Evolutionary conservation across 163 green algal species (phyloP).

Genomic region (Prototheca cutis): DNA sequence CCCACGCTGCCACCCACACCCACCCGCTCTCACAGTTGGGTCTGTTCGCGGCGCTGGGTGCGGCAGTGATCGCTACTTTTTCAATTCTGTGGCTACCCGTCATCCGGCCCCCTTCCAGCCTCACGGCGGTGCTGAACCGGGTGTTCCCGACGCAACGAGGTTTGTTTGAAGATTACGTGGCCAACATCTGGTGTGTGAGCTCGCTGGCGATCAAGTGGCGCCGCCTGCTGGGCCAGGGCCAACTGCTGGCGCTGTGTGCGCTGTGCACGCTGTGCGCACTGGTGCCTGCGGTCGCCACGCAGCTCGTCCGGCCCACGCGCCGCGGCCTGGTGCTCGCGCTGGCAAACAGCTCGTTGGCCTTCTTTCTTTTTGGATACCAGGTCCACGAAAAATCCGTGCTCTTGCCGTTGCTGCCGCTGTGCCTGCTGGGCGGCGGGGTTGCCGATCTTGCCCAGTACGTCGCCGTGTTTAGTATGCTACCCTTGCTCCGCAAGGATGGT

Average conservation of each 20-base stretch:
- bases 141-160: slow-evolving; percentile 78
- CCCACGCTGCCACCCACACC: neutral
- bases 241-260: slow-evolving; percentile 32
- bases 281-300: slow-evolving; percentile 54
- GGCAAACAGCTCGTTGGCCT: slow-evolving; percentile 69
- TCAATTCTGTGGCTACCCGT: slow-evolving; percentile 70
- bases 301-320: slow-evolving; percentile 40
- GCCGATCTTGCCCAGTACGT: slow-evolving; percentile 28
- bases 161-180: slow-evolving; percentile 95
- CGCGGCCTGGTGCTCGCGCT: slow-evolving; percentile 68
- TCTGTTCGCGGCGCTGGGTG: slow-evolving; percentile 36
- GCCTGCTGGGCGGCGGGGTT: slow-evolving; percentile 46
- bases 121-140: slow-evolving; percentile 43
- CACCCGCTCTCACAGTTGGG: neutral
- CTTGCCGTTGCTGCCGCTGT: slow-evolving; percentile 74
- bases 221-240: slow-evolving; percentile 26
- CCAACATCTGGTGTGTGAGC: slow-evolving; percentile 92
- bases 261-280: slow-evolving; percentile 48
- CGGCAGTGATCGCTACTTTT: slow-evolving; percentile 66
- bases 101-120: slow-evolving; percentile 24
- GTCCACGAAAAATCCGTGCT: slow-evolving; percentile 97
- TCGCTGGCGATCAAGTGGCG: slow-evolving; percentile 81
- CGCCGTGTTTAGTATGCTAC: slow-evolving; percentile 79
- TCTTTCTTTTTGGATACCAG: slow-evolving; percentile 96
- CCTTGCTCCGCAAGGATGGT: slow-evolving; percentile 77